Percentiles rank a stretch among this genome's conserved stretches.
phyloP scores from a whole-genome alignment of 805 yeast species.

The Zygotorulaspora danielsina region DNA sequence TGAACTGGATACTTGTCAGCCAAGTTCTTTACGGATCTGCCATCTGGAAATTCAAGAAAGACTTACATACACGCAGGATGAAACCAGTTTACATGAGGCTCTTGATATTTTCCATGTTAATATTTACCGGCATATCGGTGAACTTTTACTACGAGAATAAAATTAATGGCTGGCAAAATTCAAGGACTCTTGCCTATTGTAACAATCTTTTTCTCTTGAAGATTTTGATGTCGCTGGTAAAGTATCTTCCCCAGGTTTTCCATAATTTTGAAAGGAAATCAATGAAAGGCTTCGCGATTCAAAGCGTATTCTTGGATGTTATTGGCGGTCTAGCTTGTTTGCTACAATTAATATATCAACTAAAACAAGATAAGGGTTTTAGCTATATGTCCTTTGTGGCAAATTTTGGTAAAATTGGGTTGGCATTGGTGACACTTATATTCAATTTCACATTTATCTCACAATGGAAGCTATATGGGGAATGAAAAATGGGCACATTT shows the following conservation, averaged over 20 bases:
- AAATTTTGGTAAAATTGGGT: conserved; percentile 40
- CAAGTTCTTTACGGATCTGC: conserved; percentile 38
- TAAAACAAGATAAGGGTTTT: conserved; percentile 22
- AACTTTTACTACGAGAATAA: conserved; percentile 14
- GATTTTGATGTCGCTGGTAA: conserved; percentile 45
- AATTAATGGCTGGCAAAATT: conserved; percentile 22
- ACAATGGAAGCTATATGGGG: conserved; percentile 35
- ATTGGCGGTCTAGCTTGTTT: conserved; percentile 38
- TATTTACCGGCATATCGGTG: conserved; percentile 16
- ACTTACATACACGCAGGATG: conserved; percentile 23
- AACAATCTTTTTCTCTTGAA: conserved; percentile 36
- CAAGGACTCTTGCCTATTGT: conserved; percentile 24
- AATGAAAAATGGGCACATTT: neutral
- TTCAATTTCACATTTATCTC: conserved; percentile 39
- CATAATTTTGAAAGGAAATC: conserved; percentile 77
- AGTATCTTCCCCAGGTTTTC: conserved; percentile 74
- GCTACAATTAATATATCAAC: conserved; percentile 25
- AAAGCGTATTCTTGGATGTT: conserved; percentile 40
- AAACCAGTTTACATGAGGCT: conserved; percentile 23
- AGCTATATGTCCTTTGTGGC: conserved; percentile 26
- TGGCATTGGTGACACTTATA: conserved; percentile 38
- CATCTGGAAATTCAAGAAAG: conserved; percentile 37
- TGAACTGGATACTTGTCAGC: conserved; percentile 40
- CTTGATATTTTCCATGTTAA: conserved; percentile 15
- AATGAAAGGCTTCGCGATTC: conserved; percentile 79